These are phyloP conservation scores for Ashbya aceris DNA, from an alignment of 1,139 yeast genomes.

Conservation along the genomic window DNA sequence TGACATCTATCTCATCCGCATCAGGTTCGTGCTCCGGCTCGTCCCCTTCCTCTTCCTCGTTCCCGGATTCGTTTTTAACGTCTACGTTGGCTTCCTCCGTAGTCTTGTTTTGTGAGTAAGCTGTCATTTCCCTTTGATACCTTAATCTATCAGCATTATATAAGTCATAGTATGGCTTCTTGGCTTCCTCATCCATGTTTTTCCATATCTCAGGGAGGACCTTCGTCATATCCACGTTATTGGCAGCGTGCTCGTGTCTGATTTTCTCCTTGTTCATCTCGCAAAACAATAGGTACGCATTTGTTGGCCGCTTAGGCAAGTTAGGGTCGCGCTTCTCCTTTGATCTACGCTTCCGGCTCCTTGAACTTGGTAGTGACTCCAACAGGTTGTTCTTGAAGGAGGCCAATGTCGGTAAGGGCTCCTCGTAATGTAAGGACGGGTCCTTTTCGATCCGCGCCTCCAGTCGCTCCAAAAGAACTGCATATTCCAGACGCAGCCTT, in stretches of 20 bases:
- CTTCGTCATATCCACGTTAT: conserved; percentile 52
- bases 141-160: conserved; percentile 76
- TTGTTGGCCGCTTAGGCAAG: conserved; percentile 81
- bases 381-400: conserved; percentile 23
- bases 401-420: conserved; percentile 26
- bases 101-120: conserved; percentile 36
- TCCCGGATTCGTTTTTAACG: conserved; percentile 20
- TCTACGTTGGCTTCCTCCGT: conserved; percentile 17
- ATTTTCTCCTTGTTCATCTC: conserved; percentile 75
- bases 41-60: conserved; percentile 6
- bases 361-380: conserved; percentile 21
- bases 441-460: conserved; percentile 44
- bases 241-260: conserved; percentile 45
- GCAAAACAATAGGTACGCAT: conserved; percentile 81
- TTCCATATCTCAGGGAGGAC: conserved; percentile 87
- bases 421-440: conserved; percentile 24
- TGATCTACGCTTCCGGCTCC: conserved; percentile 27
- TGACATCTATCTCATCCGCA: conserved; percentile 9
- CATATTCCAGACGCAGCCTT: conserved; percentile 73
- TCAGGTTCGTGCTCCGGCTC: conserved; percentile 1
- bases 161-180: conserved; percentile 65
- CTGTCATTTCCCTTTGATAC: conserved; percentile 64
- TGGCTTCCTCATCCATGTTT: conserved; percentile 54
- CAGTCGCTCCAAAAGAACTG: conserved; percentile 67
- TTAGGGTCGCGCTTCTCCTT: conserved; percentile 56